phyloP scores from a whole-genome alignment of 805 yeast genomes.

The Barnettozyma salicaria region DNA sequence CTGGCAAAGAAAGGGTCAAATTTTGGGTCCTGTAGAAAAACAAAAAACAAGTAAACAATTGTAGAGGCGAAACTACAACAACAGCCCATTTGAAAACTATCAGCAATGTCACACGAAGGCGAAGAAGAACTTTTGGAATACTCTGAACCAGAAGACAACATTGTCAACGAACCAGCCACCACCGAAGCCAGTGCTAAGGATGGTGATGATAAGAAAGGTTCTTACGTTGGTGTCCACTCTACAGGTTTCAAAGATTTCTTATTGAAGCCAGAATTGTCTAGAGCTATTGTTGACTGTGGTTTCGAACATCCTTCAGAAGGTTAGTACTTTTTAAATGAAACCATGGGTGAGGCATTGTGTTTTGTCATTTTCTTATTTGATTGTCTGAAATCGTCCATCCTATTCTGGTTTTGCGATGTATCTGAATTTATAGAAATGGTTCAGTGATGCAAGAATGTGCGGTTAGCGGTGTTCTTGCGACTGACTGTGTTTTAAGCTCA shows the following conservation, averaged over 20 bases:
- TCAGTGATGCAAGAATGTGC: too few species aligned
- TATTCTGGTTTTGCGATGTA: too few species aligned
- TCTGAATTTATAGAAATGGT: too few species aligned
- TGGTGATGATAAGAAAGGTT: slow-evolving; percentile 85
- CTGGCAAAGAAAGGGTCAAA: too few species aligned
- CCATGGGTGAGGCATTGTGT: not conserved
- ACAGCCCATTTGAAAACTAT: too few species aligned
- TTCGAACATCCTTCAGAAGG: slow-evolving; percentile 99
- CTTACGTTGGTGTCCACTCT: slow-evolving; percentile 96
- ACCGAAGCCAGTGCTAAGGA: slow-evolving; percentile 39
- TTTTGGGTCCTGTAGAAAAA: too few species aligned
- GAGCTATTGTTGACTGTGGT: slow-evolving; percentile 99
- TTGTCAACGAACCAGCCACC: slow-evolving; percentile 46
- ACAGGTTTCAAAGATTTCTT: slow-evolving; percentile 98
- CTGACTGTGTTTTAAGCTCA: too few species aligned
- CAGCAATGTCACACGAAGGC: slow-evolving; percentile 82
- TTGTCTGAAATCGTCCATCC: too few species aligned
- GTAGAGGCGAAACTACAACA: too few species aligned
- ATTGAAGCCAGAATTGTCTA: slow-evolving; percentile 90
- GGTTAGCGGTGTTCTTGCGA: too few species aligned
- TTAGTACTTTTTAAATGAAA: slow-evolving; percentile 40
- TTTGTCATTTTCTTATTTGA: too few species aligned
- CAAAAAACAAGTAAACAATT: too few species aligned
- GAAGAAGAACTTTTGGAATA: slow-evolving; percentile 99
- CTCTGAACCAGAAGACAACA: slow-evolving; percentile 96